A percentile compares a stretch with the other conserved stretches of the same genome.
Conservation (phyloP, 768 basidiomycete species). For the Pleurotus salmoneostramineus region DNA sequence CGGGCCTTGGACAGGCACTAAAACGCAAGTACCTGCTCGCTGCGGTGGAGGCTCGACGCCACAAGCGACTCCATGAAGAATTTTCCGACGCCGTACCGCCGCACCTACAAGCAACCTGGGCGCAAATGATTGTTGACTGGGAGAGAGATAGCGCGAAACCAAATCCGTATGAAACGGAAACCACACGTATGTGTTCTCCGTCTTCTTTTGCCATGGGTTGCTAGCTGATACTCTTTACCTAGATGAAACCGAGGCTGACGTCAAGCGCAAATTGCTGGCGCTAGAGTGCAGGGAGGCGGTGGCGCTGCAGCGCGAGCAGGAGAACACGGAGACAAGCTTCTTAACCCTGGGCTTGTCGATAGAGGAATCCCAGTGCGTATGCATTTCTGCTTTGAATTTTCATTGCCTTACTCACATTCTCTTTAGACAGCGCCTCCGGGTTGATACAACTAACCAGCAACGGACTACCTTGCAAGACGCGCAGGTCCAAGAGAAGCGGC, state of each 20-base stretch:
- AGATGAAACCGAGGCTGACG: too few relatives aligned
- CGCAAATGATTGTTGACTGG: slow-evolving; percentile 8
- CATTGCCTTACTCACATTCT: background rate
- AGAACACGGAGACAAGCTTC: background rate
- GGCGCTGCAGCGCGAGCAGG: background rate
- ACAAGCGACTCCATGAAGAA: slow-evolving; percentile 2
- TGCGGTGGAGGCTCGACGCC: slow-evolving; percentile 7
- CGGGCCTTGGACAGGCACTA: slow-evolving; percentile 6
- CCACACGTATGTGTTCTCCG: background rate
- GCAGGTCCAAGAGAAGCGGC: background rate
- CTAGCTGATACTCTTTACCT: background rate
- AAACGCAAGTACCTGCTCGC: slow-evolving; percentile 9
- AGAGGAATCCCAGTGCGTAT: background rate
- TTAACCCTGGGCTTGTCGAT: background rate
- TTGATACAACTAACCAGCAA: background rate
- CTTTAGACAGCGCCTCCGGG: background rate
- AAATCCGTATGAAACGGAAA: slow-evolving; percentile 13
- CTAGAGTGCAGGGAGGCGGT: background rate
- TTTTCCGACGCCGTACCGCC: background rate
- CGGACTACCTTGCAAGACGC: background rate
- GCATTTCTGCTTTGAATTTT: background rate
- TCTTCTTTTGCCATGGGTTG: background rate
- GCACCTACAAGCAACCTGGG: background rate
- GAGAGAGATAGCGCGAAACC: slow-evolving; percentile 12
- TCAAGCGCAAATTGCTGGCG: background rate